Evolutionary conservation across 495 filamentous ascomycete genomes (phyloP).

Genomic region (Neurospora sp.): DNA sequence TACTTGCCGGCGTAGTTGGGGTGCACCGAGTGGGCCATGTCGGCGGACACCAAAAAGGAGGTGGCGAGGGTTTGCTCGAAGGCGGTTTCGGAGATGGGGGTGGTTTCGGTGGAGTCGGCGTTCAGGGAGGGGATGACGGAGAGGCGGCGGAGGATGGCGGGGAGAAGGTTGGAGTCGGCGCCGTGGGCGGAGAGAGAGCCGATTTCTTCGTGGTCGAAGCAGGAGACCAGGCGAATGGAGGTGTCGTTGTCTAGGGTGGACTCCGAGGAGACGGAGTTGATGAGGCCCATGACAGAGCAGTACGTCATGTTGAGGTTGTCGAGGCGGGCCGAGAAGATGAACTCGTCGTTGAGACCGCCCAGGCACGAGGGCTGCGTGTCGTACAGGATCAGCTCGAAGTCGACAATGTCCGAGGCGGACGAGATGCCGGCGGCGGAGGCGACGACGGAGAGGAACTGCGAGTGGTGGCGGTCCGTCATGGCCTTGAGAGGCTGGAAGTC

Average conservation of each 20-base stretch:
- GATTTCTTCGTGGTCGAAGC: constrained; percentile 98
- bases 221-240: constrained; percentile 76
- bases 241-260: constrained; percentile 60
- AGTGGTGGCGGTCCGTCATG: constrained; percentile 78
- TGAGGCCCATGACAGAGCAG: constrained; percentile 72
- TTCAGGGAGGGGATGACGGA: constrained; percentile 57
- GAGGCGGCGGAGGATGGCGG: constrained; percentile 76
- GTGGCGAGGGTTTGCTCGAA: constrained; percentile 87
- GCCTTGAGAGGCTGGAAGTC: constrained; percentile 62
- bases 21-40: constrained; percentile 94
- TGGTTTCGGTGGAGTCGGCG: constrained; percentile 35
- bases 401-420: constrained; percentile 59
- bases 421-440: constrained; percentile 66
- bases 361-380: constrained; percentile 86
- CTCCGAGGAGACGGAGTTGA: constrained; percentile 57
- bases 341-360: constrained; percentile 83
- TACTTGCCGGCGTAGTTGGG: constrained; percentile 92
- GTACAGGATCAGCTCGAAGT: constrained; percentile 94
- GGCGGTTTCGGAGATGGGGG: constrained; percentile 50
- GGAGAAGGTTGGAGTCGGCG: constrained; percentile 84
- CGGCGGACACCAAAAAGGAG: constrained; percentile 92
- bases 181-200: constrained; percentile 87
- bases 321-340: constrained; percentile 85
- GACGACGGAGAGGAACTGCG: constrained; percentile 73
- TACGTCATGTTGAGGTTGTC: constrained; percentile 95